Evolutionary conservation across 2,329 filamentous ascomycete species (phyloP).

Genomic region (Exophiala sideris): DNA sequence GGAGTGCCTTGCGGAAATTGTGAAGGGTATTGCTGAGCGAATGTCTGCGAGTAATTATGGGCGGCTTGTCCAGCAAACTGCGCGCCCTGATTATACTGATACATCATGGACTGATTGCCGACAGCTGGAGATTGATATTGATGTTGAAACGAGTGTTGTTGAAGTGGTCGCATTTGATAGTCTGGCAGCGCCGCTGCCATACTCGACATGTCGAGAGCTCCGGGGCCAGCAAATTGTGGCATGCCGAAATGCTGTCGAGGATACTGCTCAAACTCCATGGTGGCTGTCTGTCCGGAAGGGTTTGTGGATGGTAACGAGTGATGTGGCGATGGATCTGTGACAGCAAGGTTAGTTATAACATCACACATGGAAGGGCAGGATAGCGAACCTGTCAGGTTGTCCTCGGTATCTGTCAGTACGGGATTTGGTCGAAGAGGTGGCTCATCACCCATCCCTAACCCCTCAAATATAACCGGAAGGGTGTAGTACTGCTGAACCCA

Average conservation of each 20-base stretch:
- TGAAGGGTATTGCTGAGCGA: conserved; percentile 26
- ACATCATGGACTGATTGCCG: conserved; percentile 21
- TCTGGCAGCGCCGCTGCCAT: conserved; percentile 30
- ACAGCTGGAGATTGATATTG: conserved; percentile 13
- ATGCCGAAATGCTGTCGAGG: conserved; percentile 23
- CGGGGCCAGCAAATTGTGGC: conserved; percentile 7
- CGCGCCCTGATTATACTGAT: conserved; percentile 27
- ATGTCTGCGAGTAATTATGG: conserved; percentile 16
- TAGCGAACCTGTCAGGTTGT: conserved; percentile 53
- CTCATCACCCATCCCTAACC: conserved; percentile 30
- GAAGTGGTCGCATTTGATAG: conserved; percentile 24
- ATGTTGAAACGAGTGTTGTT: conserved; percentile 24
- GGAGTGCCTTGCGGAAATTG: conserved; percentile 24
- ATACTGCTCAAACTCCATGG: conserved; percentile 24
- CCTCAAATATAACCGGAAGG: conserved; percentile 32
- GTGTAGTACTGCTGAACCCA: conserved; percentile 33
- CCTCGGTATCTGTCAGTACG: conserved; percentile 68
- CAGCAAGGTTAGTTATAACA: not conserved
- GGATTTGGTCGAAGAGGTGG: conserved; percentile 54
- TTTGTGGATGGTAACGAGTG: conserved; percentile 2
- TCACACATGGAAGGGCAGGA: not conserved
- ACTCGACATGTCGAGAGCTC: conserved; percentile 29
- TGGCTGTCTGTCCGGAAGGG: conserved; percentile 4
- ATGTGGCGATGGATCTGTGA: conserved; percentile 12
- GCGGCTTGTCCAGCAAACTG: conserved; percentile 30